Percentiles rank a stretch among this genome's conserved stretches.
Conservation (phyloP, 768 basidiomycete species). For the Psilocybe cyanescens region DNA sequence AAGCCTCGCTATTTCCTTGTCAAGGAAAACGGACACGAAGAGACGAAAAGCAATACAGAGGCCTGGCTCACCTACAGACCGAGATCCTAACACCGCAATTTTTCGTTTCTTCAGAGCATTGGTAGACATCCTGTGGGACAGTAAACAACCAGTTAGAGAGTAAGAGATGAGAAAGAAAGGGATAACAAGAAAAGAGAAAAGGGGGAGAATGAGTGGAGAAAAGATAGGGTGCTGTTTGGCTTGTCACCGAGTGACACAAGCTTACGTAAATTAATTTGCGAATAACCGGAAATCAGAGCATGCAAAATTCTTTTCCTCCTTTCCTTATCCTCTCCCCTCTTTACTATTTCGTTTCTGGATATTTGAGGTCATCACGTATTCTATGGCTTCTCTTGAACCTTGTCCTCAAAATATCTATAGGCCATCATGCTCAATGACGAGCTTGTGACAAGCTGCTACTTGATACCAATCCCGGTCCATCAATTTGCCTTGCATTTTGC, state of each 20-base stretch:
- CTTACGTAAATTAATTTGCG: neutral
- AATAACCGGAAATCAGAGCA: neutral
- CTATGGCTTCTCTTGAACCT: no score
- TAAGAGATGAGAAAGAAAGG: slow-evolving; percentile 7
- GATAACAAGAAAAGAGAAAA: slow-evolving; percentile 5
- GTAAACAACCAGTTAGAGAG: neutral
- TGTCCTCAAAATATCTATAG: no score
- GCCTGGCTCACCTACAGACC: slow-evolving; percentile 77
- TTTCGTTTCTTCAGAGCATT: slow-evolving; percentile 74
- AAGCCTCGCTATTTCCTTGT: neutral
- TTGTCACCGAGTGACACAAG: neutral
- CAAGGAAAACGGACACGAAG: neutral
- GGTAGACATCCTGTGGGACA: slow-evolving; percentile 17
- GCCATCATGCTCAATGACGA: no score
- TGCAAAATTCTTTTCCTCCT: neutral
- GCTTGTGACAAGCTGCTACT: neutral
- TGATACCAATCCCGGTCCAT: neutral
- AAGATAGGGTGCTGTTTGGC: slow-evolving; percentile 7
- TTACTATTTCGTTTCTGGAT: no score
- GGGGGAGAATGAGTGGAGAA: slow-evolving; percentile 10
- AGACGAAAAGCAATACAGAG: neutral
- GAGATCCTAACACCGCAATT: slow-evolving; percentile 88
- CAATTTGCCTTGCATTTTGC: neutral
- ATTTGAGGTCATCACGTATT: no score
- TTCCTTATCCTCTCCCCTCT: neutral